Base-by-base conservation (phyloP, 2,329 filamentous ascomycete species). In the Pseudomassariella vexata region DNA sequence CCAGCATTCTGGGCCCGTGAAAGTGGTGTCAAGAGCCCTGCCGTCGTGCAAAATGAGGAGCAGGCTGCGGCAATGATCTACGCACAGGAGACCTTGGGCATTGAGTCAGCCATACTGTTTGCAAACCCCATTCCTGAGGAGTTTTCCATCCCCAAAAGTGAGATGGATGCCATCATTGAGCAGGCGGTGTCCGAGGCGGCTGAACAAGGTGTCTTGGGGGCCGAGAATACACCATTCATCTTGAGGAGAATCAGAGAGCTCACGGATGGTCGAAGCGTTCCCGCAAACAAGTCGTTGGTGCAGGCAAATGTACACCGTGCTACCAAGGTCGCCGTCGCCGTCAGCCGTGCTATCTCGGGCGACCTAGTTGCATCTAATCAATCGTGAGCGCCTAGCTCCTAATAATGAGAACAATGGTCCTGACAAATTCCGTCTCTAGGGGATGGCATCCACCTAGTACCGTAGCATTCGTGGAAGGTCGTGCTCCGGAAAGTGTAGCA, bases 1-100 rank as follows among this genome's bases (percentile, higher is more conserved):
- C 92, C 92, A 1, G 87, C 85, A 1, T 98, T 98, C 58, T 98
- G 85, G 74, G 85, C 85, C 0, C 70, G 90, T 24, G 86, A 95
- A 24, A 95, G 89, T 56, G 86, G 88, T 9, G 63, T 83, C 32
- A 78, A 69, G 56, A 94, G 87, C 51, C 90, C 90, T 1, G 74
- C 76, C 15, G 75, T 85, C 2, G 74, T 95, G 24, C 62, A 78
- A 32, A 73, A 81, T 43, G 86, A 94, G 53, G 68, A 69, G 34
- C 85, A 96, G 52, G 92, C 92, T 20, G 92, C 92, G 1, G 79
- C 82, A n/a, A 86, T 96, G 35, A 84, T 95, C 36, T 69, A 85
- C 45, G 85, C 87, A 1, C 86, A 94, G 61, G 73, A 81, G 47
- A 67, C 62, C 30, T 67, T 94, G 10, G 73, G 73, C 5, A 73